phyloP scores from a whole-genome alignment of 2,329 filamentous ascomycete genomes.

The Ustilaginoidea virens region DNA sequence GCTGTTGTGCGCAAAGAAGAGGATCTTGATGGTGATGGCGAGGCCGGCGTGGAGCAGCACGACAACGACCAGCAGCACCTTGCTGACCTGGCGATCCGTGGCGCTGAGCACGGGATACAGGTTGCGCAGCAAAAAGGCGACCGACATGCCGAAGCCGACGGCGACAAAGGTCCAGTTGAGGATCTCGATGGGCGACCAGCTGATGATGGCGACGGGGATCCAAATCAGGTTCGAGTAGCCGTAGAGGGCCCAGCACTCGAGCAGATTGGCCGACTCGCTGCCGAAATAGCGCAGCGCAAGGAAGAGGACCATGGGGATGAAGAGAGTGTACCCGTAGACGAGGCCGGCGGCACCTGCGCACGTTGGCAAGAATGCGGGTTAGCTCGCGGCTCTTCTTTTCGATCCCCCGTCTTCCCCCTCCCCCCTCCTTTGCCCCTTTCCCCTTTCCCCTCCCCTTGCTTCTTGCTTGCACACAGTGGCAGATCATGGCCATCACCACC shows the following conservation, averaged over 20 bases:
- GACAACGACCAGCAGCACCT: constrained; percentile 71
- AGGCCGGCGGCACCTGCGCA: constrained; percentile 76
- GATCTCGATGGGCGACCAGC: constrained; percentile 71
- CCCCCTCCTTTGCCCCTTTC: too few relatives aligned
- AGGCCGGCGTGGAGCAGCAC: constrained; percentile 78
- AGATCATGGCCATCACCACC: too few relatives aligned
- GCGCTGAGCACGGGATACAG: constrained; percentile 83
- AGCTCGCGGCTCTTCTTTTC: too few relatives aligned
- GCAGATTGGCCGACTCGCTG: constrained; percentile 77
- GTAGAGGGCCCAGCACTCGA: constrained; percentile 92
- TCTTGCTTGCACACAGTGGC: too few relatives aligned
- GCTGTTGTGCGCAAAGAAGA: constrained; percentile 83
- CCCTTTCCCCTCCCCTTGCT: too few relatives aligned
- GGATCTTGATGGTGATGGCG: constrained; percentile 83
- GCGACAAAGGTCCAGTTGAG: constrained; percentile 92
- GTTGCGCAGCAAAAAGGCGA: constrained; percentile 71
- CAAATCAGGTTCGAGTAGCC: constrained; percentile 95
- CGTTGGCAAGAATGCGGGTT: background rate
- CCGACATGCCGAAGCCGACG: constrained; percentile 70
- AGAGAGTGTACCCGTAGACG: constrained; percentile 85
- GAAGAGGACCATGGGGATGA: constrained; percentile 78
- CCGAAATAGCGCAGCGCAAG: constrained; percentile 88
- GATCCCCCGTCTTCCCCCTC: too few relatives aligned
- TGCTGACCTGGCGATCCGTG: constrained; percentile 83
- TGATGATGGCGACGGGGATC: constrained; percentile 86